phyloP scores from a whole-genome alignment of 768 basidiomycete genomes.

The Goffeauzyma gilvescens region DNA sequence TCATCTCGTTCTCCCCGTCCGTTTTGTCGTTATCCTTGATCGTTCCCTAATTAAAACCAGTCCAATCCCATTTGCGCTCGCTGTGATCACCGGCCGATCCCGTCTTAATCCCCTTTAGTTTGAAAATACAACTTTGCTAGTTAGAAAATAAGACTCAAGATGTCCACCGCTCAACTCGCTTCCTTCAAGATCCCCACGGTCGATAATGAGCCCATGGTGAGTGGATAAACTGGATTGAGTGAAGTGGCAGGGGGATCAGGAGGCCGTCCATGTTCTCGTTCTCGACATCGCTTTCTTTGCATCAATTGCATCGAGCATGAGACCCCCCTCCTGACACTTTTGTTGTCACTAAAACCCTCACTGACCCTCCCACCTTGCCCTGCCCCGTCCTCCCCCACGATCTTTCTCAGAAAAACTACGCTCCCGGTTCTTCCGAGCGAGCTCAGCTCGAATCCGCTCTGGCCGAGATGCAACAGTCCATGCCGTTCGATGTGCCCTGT shows the following conservation, averaged over 20 bases:
- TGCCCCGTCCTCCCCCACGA: background rate
- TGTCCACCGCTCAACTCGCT: constrained; percentile 39
- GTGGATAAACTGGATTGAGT: no score
- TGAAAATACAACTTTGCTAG: no score
- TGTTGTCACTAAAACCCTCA: no score
- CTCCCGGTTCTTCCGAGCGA: constrained; percentile 60
- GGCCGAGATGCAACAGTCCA: constrained; percentile 55
- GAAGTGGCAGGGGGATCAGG: background rate
- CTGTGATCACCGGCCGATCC: no score
- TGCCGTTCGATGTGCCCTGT: constrained; percentile 84
- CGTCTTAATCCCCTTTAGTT: no score
- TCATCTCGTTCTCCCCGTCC: no score
- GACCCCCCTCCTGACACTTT: no score
- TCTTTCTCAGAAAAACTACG: constrained; percentile 49
- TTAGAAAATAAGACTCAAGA: constrained; percentile 1
- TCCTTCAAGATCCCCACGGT: constrained; percentile 65
- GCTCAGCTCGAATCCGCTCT: constrained; percentile 52
- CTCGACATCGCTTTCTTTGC: background rate
- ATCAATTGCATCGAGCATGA: no score
- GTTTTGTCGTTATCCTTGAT: no score
- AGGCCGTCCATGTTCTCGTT: background rate
- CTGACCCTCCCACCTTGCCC: background rate
- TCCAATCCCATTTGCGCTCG: no score
- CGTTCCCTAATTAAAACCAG: no score
- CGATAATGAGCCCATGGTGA: constrained; percentile 86